A percentile compares a stretch with the other conserved stretches of the same genome.
Evolutionary conservation across 257 asterid genomes (phyloP).

Genomic region (Solanum etuberosum): DNA sequence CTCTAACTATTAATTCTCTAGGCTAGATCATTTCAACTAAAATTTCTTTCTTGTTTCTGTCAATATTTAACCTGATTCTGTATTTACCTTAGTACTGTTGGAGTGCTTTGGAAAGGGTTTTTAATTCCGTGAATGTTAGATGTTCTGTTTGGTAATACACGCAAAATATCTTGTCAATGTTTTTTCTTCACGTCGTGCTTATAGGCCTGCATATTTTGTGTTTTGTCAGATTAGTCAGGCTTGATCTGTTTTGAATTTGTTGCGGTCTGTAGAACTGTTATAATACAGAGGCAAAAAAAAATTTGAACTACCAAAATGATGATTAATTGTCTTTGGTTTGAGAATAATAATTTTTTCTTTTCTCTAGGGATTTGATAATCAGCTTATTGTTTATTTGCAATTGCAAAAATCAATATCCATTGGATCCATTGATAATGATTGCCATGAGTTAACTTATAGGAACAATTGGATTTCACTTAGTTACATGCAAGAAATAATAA

Average conservation of each 20-base stretch:
- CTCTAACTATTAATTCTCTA: neutral
- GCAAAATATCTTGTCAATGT: neutral
- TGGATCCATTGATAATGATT: neutral
- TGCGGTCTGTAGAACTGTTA: neutral
- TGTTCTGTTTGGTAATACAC: neutral
- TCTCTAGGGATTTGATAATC: neutral
- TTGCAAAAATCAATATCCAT: neutral
- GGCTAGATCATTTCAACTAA: neutral
- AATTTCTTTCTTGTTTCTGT: neutral
- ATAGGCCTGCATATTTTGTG: neutral
- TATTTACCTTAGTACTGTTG: neutral
- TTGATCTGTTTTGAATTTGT: neutral
- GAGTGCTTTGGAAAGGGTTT: neutral
- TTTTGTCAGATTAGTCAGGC: neutral
- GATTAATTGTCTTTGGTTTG: neutral
- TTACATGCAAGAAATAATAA: neutral
- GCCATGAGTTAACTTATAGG: neutral
- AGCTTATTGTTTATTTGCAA: neutral
- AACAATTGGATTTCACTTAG: neutral
- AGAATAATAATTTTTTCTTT: neutral
- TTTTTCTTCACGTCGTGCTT: neutral
- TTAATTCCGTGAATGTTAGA: neutral
- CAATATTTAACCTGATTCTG: neutral
- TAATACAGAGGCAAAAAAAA: neutral
- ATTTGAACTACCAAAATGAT: neutral